Conservation (phyloP, 345 rosid genomes). For the Cardiospermum halicacabum region DNA sequence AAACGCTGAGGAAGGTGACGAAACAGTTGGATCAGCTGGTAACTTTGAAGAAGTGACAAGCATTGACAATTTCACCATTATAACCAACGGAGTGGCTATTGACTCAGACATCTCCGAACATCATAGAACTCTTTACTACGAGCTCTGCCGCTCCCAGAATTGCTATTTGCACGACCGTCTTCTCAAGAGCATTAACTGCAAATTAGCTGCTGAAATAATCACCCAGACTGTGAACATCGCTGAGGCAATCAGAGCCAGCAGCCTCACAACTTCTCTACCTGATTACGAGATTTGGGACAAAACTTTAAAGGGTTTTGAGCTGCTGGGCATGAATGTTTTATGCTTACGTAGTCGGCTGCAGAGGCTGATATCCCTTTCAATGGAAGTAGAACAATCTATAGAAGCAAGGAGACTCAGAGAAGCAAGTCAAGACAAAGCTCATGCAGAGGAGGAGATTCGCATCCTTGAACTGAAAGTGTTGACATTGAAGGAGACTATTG, state of each 20-base stretch:
- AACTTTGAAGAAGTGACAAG: slow-evolving; percentile 22
- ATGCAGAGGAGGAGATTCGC: slow-evolving; percentile 22
- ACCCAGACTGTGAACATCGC: slow-evolving; percentile 43
- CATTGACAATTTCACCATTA: slow-evolving; percentile 29
- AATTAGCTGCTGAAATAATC: slow-evolving; percentile 45
- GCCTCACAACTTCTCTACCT: slow-evolving; percentile 23
- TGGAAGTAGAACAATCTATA: slow-evolving; percentile 23
- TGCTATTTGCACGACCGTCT: slow-evolving; percentile 35
- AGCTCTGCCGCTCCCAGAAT: slow-evolving; percentile 39
- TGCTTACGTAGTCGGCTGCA: slow-evolving; percentile 32
- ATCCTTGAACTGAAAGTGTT: slow-evolving; percentile 26
- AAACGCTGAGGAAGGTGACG: slow-evolving; percentile 9
- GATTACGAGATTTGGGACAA: slow-evolving; percentile 39
- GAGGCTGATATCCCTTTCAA: slow-evolving; percentile 25
- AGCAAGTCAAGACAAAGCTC: slow-evolving; percentile 19
- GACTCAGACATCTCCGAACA: slow-evolving; percentile 33
- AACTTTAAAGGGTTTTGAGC: slow-evolving; percentile 48
- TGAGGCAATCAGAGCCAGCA: slow-evolving; percentile 35
- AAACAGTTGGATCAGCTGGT: slow-evolving; percentile 14
- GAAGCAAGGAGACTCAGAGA: slow-evolving; percentile 24
- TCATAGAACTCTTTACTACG: slow-evolving; percentile 30
- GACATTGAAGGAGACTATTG: slow-evolving; percentile 21
- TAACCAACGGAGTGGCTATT: slow-evolving; percentile 24
- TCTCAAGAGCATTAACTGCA: slow-evolving; percentile 36
- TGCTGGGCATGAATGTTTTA: slow-evolving; percentile 45